Base-by-base conservation (phyloP, 495 filamentous ascomycete species). In the Podospora bellae-mahoneyi region DNA sequence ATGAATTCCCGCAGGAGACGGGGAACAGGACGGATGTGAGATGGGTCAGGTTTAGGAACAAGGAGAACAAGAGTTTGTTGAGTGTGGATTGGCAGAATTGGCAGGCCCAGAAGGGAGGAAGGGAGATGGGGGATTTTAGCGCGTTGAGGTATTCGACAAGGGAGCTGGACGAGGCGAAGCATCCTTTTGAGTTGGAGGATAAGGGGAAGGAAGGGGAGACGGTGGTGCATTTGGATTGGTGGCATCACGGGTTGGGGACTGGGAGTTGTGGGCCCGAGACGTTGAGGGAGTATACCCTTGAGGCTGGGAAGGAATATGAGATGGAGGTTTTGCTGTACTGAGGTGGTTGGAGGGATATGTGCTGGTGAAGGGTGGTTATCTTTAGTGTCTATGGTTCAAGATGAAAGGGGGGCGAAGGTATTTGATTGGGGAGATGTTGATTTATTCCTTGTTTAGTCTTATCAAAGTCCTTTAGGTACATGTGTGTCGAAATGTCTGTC, bases 1-100 rank as follows among this genome's bases (percentile, higher is more conserved):
- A 90, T 72, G 89, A 91, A 66, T 86, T 86, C 60, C 89, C 89
- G 13, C 89, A 91, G 73, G 89, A 91, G 54, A 81, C 75, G 30
- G 87, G 87, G 0, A 89, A 90, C 69, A 73, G 88, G n/a, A 85
- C 84, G 5, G 89, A 90, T 65, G 84, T 84, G 4, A 72, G 84
- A 20, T 90, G 87, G 85, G 78, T 90, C 20, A 77, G 84, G 70
- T 81, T 85, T 71, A 58, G 68, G 5, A 66, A 30, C 76, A 18
- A 69, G 62, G 75, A 72, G 75, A 77, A 32, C 62, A 53, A 69
- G 44, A 66, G 73, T 16, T 64, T 82, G 39, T 57, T 84, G 20
- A 71, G 79, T 4, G 82, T 79, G 6, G 66, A 72, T 2, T 84
- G 79, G 61, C 80, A 77, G 4, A 76, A 78, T 0, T 73, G 79